Evolutionary conservation across 2,329 filamentous ascomycete genomes (phyloP), one percentile per base, ranked within the genome.

Genomic region (Verticillium zaregamsianum): DNA sequence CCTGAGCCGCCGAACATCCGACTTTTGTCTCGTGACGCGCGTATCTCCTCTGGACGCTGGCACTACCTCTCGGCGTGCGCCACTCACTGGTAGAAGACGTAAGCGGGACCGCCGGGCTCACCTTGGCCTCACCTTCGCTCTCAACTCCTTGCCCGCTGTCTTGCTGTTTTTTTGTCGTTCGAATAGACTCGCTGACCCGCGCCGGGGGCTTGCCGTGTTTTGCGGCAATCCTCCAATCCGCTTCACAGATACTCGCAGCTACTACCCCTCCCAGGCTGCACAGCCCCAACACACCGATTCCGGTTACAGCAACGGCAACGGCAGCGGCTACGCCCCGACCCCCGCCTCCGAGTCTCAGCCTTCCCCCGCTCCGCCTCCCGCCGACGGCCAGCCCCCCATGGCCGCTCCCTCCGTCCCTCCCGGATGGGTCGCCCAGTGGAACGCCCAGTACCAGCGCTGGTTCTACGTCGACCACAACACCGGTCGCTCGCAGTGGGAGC

Each of bases 341-440:
- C 76, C 76, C 71, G 28, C 71, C 73, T 23, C 63, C 73, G 3
- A 71, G 71, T 32, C 58, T 15, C 28, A 35, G 17, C 58, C 40
- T 35, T 39, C 66, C 52, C 62, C 63, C 11, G 45, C 57, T 58
- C 76, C 76, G 67, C 82, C 87, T 28, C 77, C 83, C 8, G 14
- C 23, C 23, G 15, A 39, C 23, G 40, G 31, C 23, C 40, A 31
- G n/a, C 56, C 55, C n/a, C 55, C 56, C 49, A 45, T 64, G 63
- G 63, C 63, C 35, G 63, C 63, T 45, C 63, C 63, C 32, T 57
- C 63, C 63, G 76, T 89, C 65, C 80, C 87, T 28, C 69, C 79
- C 58, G 87, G 87, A 66, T 90, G 88, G 87, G 75, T 78, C 32
- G 78, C 86, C 28, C 83, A 88, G 72, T 90, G 82, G 74, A 87